Percentiles rank a stretch among this genome's conserved stretches.
Conservation (phyloP, 768 basidiomycete species). For the Kwoniella bestiolae region DNA sequence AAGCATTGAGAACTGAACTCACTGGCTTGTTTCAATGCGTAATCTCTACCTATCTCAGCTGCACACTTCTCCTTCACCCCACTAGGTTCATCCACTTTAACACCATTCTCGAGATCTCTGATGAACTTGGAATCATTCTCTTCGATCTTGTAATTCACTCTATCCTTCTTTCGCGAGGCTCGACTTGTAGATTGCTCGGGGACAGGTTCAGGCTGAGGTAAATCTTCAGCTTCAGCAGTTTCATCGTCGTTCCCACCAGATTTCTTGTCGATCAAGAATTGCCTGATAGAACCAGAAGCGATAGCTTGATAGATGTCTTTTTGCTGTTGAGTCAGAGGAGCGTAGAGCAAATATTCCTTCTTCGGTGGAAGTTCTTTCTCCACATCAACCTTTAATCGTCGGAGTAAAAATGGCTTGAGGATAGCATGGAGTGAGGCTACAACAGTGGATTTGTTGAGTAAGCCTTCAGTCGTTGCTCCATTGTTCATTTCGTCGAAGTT, state of each 20-base stretch:
- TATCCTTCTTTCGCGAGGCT: slow-evolving; percentile 38
- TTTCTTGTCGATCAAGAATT: slow-evolving; percentile 62
- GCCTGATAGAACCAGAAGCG: slow-evolving; percentile 70
- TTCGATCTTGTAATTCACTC: slow-evolving; percentile 52
- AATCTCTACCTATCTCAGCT: slow-evolving; percentile 65
- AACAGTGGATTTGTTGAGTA: slow-evolving; percentile 62
- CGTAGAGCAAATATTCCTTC: slow-evolving; percentile 92
- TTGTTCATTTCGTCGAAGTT: slow-evolving; percentile 52
- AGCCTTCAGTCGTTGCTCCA: slow-evolving; percentile 22
- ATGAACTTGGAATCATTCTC: slow-evolving; percentile 56
- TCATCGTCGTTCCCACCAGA: slow-evolving; percentile 43
- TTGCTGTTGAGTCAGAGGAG: slow-evolving; percentile 80
- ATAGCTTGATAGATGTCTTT: slow-evolving; percentile 83
- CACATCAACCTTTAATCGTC: slow-evolving; percentile 89
- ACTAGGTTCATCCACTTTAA: slow-evolving; percentile 49
- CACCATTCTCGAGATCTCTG: slow-evolving; percentile 49
- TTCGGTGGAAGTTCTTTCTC: slow-evolving; percentile 79
- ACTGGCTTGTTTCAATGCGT: slow-evolving; percentile 69
- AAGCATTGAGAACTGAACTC: slow-evolving; percentile 39
- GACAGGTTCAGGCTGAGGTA: slow-evolving; percentile 35
- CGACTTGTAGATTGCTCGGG: slow-evolving; percentile 10
- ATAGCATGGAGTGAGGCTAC: slow-evolving; percentile 83
- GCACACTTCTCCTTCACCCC: slow-evolving; percentile 60
- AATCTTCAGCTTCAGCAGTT: slow-evolving; percentile 34
- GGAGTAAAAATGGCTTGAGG: slow-evolving; percentile 90